Base-by-base conservation (phyloP, 2,329 filamentous ascomycete genomes). In the Nigrospora oryzae region DNA sequence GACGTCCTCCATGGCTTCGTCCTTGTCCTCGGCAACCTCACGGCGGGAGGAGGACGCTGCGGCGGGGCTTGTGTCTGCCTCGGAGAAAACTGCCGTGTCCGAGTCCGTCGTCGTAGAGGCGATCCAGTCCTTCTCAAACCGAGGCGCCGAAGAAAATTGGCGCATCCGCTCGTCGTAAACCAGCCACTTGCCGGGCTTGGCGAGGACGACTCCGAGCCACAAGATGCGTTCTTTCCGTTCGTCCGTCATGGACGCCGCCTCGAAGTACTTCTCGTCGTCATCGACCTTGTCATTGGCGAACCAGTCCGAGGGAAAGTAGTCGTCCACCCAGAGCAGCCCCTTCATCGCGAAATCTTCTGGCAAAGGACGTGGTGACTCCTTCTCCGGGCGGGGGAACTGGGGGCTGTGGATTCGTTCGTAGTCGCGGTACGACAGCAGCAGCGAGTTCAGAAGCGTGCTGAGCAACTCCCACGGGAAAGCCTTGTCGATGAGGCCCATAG, bases 321-420 rank as follows among this genome's bases (percentile, higher is more conserved):
- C 66, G 2, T 79, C 69, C 0, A 73, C 67, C 67, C 79, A 86
- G 2, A 80, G 58, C 2, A 86, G 64, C 0, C 84, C 84, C 1
- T 81, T 70, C 45, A 87, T 71, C 0, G 76, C 70, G 51, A 79
- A 86, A 48, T 89, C 85, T 40, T 89, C 85, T 0, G 83, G 81
- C 0, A 89, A 58, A 0, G 84, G 83, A 1, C 72, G 66, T 1
- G 68, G 69, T 0, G 69, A 62, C 30, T 68, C 61, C 35, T 65
- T 66, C 2, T 67, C 67, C 3, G 66, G 64, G 1, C 63, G 56
- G 0, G 77, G 75, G 46, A 85, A 81, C 0, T 62, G 55, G 1
- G 56, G 59, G 4, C 11, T 11, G 30, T 65, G 63, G 48, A 79
- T 63, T 23, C 67, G 56, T 4, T 56, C 50, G 38, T 62, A 56